phyloP scores from a whole-genome alignment of 169 alveolate species.

The Cryptosporidium felis region DNA sequence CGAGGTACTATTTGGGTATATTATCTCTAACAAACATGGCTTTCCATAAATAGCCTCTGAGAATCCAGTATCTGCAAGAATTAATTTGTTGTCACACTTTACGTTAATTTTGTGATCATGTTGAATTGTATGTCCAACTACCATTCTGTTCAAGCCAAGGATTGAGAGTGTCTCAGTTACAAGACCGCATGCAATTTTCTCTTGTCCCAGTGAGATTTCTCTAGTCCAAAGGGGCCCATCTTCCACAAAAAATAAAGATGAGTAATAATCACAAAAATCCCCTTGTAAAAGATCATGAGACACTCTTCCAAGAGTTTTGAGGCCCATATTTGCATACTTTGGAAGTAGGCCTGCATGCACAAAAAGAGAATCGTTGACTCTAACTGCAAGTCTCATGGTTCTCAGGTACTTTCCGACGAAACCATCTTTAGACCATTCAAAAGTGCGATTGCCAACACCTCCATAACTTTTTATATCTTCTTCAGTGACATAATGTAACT shows the following conservation, averaged over 20 bases:
- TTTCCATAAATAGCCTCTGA: slow-evolving; percentile 64
- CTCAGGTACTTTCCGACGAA: slow-evolving; percentile 56
- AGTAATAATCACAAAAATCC: slow-evolving; percentile 6
- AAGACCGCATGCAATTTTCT: slow-evolving; percentile 30
- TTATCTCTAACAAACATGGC: slow-evolving; percentile 36
- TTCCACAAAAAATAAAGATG: slow-evolving; percentile 16
- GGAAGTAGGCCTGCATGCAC: slow-evolving; percentile 72
- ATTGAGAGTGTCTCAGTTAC: slow-evolving; percentile 32
- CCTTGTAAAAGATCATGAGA: slow-evolving; percentile 5
- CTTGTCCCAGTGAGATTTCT: slow-evolving; percentile 40
- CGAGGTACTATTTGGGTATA: neutral
- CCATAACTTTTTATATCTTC: slow-evolving; percentile 65
- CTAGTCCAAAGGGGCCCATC: slow-evolving; percentile 77
- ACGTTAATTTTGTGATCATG: slow-evolving; percentile 45
- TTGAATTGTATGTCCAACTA: slow-evolving; percentile 75
- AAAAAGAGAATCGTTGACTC: slow-evolving; percentile 57
- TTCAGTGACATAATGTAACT: slow-evolving; percentile 66
- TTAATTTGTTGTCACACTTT: slow-evolving; percentile 56
- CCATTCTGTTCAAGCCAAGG: slow-evolving; percentile 64
- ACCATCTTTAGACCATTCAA: slow-evolving; percentile 66
- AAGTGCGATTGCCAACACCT: slow-evolving; percentile 37
- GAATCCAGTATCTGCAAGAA: slow-evolving; percentile 69
- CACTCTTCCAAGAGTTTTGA: neutral
- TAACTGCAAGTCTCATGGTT: slow-evolving; percentile 29
- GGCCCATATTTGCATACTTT: slow-evolving; percentile 64